Evolutionary conservation across 768 basidiomycete species (phyloP).

Genomic region (Phanerodontia chrysosporium): DNA sequence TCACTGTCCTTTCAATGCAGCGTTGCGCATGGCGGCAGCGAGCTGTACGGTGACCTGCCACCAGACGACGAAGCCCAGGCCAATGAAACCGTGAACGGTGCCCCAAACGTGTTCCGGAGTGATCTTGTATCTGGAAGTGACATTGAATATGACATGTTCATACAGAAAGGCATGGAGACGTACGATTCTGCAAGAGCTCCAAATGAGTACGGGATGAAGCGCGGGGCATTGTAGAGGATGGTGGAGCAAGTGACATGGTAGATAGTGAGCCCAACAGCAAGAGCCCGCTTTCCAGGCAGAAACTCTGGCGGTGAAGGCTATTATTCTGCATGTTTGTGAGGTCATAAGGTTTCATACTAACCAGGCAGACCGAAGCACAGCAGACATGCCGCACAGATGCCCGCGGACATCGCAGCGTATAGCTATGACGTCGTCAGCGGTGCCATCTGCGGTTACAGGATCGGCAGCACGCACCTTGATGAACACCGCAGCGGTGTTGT

Average conservation of each 20-base stretch:
- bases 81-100: constrained; percentile 63
- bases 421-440: constrained; percentile 37
- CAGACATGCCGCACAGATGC: constrained; percentile 55
- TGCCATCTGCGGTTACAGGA: no score
- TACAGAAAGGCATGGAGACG: constrained; percentile 27
- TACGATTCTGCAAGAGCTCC: constrained; percentile 59
- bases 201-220: constrained; percentile 74
- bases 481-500: constrained; percentile 74
- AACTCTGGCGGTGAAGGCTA: constrained; percentile 55
- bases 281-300: constrained; percentile 78
- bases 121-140: constrained; percentile 42
- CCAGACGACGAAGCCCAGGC: constrained; percentile 72
- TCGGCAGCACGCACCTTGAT: constrained; percentile 52
- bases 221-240: constrained; percentile 67
- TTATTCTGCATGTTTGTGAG: background rate
- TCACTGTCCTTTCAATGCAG: constrained; percentile 18
- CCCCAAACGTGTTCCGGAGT: constrained; percentile 79
- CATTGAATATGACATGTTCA: background rate
- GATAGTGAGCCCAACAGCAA: constrained; percentile 70
- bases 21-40: constrained; percentile 14
- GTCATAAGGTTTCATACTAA: constrained; percentile 32
- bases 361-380: constrained; percentile 74
- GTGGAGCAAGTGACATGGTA: constrained; percentile 76
- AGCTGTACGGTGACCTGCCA: constrained; percentile 71
- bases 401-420: constrained; percentile 60